A percentile compares a stretch with the other conserved stretches of the same genome.
Evolutionary conservation across 192 early-diverging fungal genomes (phyloP).

Genomic region (Coemansia sp.): DNA sequence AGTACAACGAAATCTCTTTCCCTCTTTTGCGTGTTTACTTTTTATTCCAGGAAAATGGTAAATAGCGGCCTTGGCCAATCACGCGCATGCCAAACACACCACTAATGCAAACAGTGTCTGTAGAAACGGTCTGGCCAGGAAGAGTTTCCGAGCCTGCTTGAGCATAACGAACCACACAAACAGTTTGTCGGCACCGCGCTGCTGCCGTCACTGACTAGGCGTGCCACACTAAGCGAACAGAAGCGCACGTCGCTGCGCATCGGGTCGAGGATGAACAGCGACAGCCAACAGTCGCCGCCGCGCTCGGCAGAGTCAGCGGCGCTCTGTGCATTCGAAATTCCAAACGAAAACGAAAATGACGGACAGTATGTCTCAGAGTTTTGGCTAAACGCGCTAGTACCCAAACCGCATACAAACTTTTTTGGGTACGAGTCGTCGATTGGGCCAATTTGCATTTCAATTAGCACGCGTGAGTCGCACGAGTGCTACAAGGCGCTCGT

Average conservation of each 20-base stretch:
- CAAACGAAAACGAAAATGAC: conserved; percentile 56
- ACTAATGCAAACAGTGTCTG: neutral
- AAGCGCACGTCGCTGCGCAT: conserved; percentile 37
- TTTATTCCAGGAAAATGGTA: conserved; percentile 3
- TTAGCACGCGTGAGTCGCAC: conserved; percentile 52
- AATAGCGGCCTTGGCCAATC: conserved; percentile 9
- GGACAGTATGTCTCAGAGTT: conserved; percentile 51
- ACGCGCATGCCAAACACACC: neutral
- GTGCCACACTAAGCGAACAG: conserved; percentile 47
- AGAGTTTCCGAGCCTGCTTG: conserved; percentile 28
- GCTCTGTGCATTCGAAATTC: conserved; percentile 32
- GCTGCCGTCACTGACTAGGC: conserved; percentile 41
- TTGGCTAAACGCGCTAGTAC: conserved; percentile 55
- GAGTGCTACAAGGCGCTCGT: conserved; percentile 55
- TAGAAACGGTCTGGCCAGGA: conserved; percentile 8
- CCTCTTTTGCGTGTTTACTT: conserved; percentile 1
- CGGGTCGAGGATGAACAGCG: conserved; percentile 22
- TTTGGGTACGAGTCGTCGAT: conserved; percentile 52
- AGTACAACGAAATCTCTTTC: neutral
- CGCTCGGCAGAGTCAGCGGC: conserved; percentile 20
- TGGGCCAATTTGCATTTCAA: conserved; percentile 54
- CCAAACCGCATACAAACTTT: conserved; percentile 56
- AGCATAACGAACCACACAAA: conserved; percentile 3
- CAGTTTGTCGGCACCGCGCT: conserved; percentile 50
- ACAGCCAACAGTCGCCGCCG: conserved; percentile 13